Conservation (phyloP, 2,329 filamentous ascomycete species). For the Ploettnerulaceae sp. region DNA sequence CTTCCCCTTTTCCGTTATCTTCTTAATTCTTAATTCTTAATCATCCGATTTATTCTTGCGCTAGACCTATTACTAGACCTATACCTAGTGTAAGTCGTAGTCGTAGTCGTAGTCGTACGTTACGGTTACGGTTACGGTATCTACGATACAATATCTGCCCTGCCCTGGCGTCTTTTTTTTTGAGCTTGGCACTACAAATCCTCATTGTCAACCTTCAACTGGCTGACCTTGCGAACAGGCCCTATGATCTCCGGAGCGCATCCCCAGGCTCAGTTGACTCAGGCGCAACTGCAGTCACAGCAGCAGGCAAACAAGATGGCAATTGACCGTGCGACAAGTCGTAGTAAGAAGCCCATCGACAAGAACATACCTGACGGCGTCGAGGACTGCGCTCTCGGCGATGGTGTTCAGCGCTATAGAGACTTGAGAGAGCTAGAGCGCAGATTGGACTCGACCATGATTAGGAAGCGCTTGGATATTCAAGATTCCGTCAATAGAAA, state of each 20-base stretch:
- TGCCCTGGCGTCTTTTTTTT: background rate
- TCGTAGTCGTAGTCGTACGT: too few relatives aligned
- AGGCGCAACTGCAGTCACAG: slow-evolving; percentile 53
- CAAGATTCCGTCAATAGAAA: slow-evolving; percentile 73
- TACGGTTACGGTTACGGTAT: too few relatives aligned
- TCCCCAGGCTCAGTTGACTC: slow-evolving; percentile 42
- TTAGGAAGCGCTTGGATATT: slow-evolving; percentile 88
- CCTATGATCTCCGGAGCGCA: slow-evolving; percentile 32
- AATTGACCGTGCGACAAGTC: slow-evolving; percentile 67
- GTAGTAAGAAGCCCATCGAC: slow-evolving; percentile 87
- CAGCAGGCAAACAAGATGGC: too few relatives aligned
- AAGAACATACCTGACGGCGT: slow-evolving; percentile 90
- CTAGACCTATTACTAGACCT: too few relatives aligned
- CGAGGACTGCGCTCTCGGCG: slow-evolving; percentile 75
- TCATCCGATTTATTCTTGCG: too few relatives aligned
- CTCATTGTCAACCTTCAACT: background rate
- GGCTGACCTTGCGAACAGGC: slow-evolving; percentile 19
- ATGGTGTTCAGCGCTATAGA: slow-evolving; percentile 77
- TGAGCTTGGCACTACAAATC: too few relatives aligned
- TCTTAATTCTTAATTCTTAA: too few relatives aligned
- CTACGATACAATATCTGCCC: too few relatives aligned
- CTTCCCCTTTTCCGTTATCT: too few relatives aligned
- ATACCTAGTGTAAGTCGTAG: too few relatives aligned
- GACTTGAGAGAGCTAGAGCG: slow-evolving; percentile 82
- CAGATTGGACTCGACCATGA: slow-evolving; percentile 85